phyloP scores from a whole-genome alignment of 768 basidiomycete genomes.

The Boletellus sp. region DNA sequence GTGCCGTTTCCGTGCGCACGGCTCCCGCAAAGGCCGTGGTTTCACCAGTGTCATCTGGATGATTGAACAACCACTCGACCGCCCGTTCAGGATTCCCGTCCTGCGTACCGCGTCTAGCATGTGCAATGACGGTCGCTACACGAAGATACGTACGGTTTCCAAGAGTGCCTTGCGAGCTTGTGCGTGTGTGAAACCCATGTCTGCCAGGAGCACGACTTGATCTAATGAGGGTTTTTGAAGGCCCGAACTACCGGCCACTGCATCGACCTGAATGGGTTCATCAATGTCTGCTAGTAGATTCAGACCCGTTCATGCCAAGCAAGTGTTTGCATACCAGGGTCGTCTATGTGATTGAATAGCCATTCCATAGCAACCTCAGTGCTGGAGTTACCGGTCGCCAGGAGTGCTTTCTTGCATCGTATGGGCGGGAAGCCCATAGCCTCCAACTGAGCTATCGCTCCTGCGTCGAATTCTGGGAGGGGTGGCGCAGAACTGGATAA shows the following conservation, averaged over 20 bases:
- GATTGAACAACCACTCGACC: conserved; percentile 94
- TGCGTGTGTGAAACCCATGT: conserved; percentile 88
- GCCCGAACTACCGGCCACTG: conserved; percentile 21
- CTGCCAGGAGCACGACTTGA: conserved; percentile 67
- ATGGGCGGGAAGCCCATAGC: conserved; percentile 88
- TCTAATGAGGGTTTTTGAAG: conserved; percentile 62
- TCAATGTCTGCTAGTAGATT: conserved; percentile 70
- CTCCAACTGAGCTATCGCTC: conserved; percentile 71
- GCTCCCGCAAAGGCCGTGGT: conserved; percentile 24
- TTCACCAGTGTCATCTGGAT: conserved; percentile 84
- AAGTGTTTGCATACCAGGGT: conserved; percentile 55
- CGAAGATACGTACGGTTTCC: conserved; percentile 62
- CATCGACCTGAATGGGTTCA: conserved; percentile 51
- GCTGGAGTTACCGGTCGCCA: conserved; percentile 78
- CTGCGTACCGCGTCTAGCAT: conserved; percentile 34
- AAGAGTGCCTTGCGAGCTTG: conserved; percentile 86
- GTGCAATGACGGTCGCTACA: neutral
- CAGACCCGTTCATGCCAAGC: neutral
- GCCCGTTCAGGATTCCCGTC: conserved; percentile 77
- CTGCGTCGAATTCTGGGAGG: conserved; percentile 68
- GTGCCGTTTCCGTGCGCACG: conserved; percentile 16
- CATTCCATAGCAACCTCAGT: conserved; percentile 91
- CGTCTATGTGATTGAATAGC: conserved; percentile 94
- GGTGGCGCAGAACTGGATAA: conserved; percentile 36
- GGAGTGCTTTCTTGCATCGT: conserved; percentile 84